Evolutionary conservation across 768 basidiomycete genomes (phyloP).

Genomic region (Termitomyces sp.): DNA sequence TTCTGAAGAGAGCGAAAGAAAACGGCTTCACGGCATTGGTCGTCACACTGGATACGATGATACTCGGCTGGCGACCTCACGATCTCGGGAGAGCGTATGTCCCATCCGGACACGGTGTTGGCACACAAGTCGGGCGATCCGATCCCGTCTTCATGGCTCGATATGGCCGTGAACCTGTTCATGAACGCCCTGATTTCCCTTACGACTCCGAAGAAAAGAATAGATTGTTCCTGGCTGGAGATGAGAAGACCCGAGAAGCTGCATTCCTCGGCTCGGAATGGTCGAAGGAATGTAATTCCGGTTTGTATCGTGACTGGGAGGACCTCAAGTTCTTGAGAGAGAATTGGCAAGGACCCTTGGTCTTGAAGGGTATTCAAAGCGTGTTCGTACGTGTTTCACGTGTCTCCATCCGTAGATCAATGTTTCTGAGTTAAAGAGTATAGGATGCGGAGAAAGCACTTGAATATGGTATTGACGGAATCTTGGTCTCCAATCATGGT

Average conservation of each 20-base stretch:
- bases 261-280: constrained; percentile 56
- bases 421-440: background rate
- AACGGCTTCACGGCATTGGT: constrained; percentile 68
- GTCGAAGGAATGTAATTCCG: constrained; percentile 61
- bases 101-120: constrained; percentile 65
- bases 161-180: constrained; percentile 41
- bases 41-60: constrained; percentile 76
- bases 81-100: constrained; percentile 64
- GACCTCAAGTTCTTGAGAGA: constrained; percentile 64
- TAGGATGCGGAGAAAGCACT: constrained; percentile 72
- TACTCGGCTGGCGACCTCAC: constrained; percentile 73
- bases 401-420: background rate
- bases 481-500: constrained; percentile 83
- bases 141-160: constrained; percentile 79
- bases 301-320: constrained; percentile 65
- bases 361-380: constrained; percentile 76
- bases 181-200: constrained; percentile 49
- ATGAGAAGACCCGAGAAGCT: constrained; percentile 35
- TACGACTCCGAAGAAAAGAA: constrained; percentile 51
- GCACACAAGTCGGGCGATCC: constrained; percentile 62
- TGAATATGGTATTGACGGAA: constrained; percentile 62
- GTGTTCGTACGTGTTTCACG: constrained; percentile 40
- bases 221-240: constrained; percentile 39
- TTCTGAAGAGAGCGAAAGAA: constrained; percentile 63
- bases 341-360: constrained; percentile 74